A percentile compares a stretch with the other conserved stretches of the same genome.
phyloP scores from a whole-genome alignment of 2,329 filamentous ascomycete species.

The Diaporthe velutina region DNA sequence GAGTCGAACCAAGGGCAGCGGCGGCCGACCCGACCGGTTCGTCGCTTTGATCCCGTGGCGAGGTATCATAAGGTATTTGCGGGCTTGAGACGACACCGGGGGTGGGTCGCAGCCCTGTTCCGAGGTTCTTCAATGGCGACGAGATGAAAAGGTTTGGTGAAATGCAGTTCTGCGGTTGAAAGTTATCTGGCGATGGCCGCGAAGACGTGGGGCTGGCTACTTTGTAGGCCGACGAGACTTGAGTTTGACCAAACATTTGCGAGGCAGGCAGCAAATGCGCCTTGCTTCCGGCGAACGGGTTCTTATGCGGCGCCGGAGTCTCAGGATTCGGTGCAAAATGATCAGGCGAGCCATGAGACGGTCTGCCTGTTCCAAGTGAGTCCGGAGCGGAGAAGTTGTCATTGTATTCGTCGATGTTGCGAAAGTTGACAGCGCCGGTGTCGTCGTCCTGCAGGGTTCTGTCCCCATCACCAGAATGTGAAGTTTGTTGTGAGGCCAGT shows the following conservation, averaged over 20 bases:
- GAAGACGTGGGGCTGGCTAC: conserved; percentile 69
- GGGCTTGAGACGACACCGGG: conserved; percentile 58
- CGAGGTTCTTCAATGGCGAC: conserved; percentile 65
- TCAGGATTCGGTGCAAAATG: conserved; percentile 51
- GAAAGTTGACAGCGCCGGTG: conserved; percentile 63
- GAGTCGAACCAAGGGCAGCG: background rate
- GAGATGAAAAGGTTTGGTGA: conserved; percentile 59
- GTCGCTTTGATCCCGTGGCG: conserved; percentile 29
- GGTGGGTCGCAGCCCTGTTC: conserved; percentile 61
- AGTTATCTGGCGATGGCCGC: conserved; percentile 65
- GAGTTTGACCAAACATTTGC: conserved; percentile 69
- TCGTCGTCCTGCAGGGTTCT: conserved; percentile 61
- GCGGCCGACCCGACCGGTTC: conserved; percentile 36
- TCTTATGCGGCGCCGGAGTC: conserved; percentile 63
- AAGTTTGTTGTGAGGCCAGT: conserved; percentile 17
- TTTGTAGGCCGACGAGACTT: conserved; percentile 65
- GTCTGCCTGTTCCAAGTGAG: conserved; percentile 36
- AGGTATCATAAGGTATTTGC: conserved; percentile 37
- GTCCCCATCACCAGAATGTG: conserved; percentile 41
- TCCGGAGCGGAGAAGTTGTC: conserved; percentile 53
- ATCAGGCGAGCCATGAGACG: conserved; percentile 33
- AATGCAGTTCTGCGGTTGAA: conserved; percentile 55
- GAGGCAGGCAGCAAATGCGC: conserved; percentile 55
- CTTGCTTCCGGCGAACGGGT: conserved; percentile 59
- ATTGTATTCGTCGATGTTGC: conserved; percentile 52